phyloP scores from a whole-genome alignment of 768 basidiomycete species.

The Kwoniella botswanensis region DNA sequence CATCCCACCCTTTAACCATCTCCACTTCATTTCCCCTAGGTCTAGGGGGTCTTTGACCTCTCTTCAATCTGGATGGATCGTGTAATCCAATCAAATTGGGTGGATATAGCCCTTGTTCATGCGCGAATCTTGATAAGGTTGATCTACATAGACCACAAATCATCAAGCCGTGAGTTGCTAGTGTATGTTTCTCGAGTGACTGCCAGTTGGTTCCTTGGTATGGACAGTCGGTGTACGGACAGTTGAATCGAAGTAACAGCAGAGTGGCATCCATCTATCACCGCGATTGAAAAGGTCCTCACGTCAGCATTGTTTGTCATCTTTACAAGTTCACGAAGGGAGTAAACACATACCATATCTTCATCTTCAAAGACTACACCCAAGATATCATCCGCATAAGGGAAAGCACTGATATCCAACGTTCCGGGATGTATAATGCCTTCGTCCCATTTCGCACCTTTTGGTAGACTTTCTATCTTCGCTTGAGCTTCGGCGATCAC shows the following conservation, averaged over 20 bases:
- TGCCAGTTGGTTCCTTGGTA: conserved; percentile 86
- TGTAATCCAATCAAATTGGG: conserved; percentile 70
- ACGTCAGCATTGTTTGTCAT: not conserved
- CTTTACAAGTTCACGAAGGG: too few species aligned
- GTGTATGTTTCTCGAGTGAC: conserved; percentile 82
- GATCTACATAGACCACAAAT: conserved; percentile 90
- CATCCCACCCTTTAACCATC: conserved; percentile 54
- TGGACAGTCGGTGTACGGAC: conserved; percentile 81
- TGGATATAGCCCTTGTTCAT: conserved; percentile 88
- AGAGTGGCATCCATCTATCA: conserved; percentile 85
- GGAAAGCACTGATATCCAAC: conserved; percentile 46
- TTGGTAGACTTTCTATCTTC: conserved; percentile 42
- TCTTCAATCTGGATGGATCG: conserved; percentile 69
- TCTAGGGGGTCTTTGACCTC: conserved; percentile 50
- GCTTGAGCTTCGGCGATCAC: conserved; percentile 45
- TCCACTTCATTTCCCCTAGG: conserved; percentile 52
- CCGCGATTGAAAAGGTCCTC: not conserved
- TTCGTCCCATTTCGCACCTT: conserved; percentile 43
- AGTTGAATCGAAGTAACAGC: conserved; percentile 90
- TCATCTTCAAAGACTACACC: conserved; percentile 82
- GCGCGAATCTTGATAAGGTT: conserved; percentile 90
- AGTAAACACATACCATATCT: conserved; percentile 61
- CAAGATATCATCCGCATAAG: conserved; percentile 60
- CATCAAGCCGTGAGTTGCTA: conserved; percentile 72
- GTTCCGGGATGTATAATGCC: conserved; percentile 47